A percentile compares a stretch with the other conserved stretches of the same genome.
These are phyloP conservation scores for Fusarium virguliforme DNA, from an alignment of 2,329 filamentous ascomycete species.

Conservation along the genomic window DNA sequence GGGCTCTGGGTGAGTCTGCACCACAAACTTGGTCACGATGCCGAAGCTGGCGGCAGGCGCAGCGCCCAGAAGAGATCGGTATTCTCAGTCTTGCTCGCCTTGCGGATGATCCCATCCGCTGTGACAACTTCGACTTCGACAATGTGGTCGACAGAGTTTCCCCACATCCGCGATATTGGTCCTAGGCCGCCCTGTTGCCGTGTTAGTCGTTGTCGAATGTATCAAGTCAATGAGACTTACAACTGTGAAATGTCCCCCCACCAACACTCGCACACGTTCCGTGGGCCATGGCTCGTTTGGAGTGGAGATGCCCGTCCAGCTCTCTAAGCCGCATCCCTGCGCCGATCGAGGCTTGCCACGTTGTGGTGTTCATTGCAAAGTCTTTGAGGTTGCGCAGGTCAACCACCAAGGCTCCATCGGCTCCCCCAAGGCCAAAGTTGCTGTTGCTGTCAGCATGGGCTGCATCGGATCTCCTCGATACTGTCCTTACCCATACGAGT, in stretches of 20 bases:
- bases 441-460: slow-evolving; percentile 40
- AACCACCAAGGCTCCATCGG: slow-evolving; percentile 67
- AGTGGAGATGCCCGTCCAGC: slow-evolving; percentile 66
- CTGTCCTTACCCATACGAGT: slow-evolving; percentile 72
- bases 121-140: slow-evolving; percentile 66
- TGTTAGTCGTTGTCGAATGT: neutral
- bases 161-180: slow-evolving; percentile 73
- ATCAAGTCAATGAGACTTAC: slow-evolving; percentile 55
- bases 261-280: slow-evolving; percentile 74
- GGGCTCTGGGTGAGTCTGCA: slow-evolving; percentile 71
- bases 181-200: slow-evolving; percentile 68
- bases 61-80: slow-evolving; percentile 71
- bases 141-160: slow-evolving; percentile 69
- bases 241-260: slow-evolving; percentile 73
- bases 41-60: slow-evolving; percentile 70
- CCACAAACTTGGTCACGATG: slow-evolving; percentile 70
- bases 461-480: fast-evolving
- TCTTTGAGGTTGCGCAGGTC: slow-evolving; percentile 69
- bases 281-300: slow-evolving; percentile 71
- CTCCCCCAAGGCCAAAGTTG: slow-evolving; percentile 65
- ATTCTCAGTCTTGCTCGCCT: slow-evolving; percentile 65
- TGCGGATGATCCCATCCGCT: slow-evolving; percentile 67
- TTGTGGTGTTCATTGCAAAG: slow-evolving; percentile 68
- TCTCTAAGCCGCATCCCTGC: slow-evolving; percentile 68
- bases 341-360: slow-evolving; percentile 70